Evolutionary conservation across 2,329 filamentous ascomycete species (phyloP).

Genomic region (Ceratocystis alfenasii): DNA sequence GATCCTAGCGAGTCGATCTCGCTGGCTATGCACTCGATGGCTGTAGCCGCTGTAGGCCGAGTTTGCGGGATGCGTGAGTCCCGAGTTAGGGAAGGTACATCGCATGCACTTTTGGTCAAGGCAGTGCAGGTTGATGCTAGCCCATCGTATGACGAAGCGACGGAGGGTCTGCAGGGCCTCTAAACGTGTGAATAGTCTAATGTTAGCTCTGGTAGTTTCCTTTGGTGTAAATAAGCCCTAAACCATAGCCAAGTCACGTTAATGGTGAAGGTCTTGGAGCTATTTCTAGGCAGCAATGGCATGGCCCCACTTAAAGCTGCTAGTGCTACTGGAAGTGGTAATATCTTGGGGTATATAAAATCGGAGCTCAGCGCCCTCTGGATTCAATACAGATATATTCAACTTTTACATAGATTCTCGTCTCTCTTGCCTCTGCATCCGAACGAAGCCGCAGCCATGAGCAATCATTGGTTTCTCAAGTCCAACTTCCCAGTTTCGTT

Average conservation of each 20-base stretch:
- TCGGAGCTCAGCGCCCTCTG: too few species aligned
- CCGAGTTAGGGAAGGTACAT: slow-evolving; percentile 38
- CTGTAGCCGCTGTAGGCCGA: slow-evolving; percentile 34
- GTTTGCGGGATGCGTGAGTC: slow-evolving; percentile 36
- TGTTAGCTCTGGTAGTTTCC: too few species aligned
- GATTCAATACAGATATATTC: too few species aligned
- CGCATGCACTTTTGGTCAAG: slow-evolving; percentile 46
- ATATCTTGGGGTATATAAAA: too few species aligned
- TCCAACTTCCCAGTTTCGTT: slow-evolving; percentile 32
- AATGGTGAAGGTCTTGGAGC: too few species aligned
- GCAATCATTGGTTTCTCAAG: slow-evolving; percentile 31
- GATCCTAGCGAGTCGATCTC: slow-evolving; percentile 33
- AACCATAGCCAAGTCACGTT: too few species aligned
- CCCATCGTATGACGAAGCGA: slow-evolving; percentile 16
- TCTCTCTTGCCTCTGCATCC: not conserved
- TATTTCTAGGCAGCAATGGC: too few species aligned
- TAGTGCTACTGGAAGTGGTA: too few species aligned
- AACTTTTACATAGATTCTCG: not conserved
- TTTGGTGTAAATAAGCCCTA: too few species aligned
- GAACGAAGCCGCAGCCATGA: not conserved
- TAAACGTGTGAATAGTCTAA: not conserved
- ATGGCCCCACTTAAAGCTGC: too few species aligned
- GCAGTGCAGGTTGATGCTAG: slow-evolving; percentile 25
- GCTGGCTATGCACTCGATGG: slow-evolving; percentile 39
- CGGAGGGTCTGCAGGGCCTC: slow-evolving; percentile 4